phyloP scores from a whole-genome alignment of 306 rosid species.

The Pyrus betulifolia region DNA sequence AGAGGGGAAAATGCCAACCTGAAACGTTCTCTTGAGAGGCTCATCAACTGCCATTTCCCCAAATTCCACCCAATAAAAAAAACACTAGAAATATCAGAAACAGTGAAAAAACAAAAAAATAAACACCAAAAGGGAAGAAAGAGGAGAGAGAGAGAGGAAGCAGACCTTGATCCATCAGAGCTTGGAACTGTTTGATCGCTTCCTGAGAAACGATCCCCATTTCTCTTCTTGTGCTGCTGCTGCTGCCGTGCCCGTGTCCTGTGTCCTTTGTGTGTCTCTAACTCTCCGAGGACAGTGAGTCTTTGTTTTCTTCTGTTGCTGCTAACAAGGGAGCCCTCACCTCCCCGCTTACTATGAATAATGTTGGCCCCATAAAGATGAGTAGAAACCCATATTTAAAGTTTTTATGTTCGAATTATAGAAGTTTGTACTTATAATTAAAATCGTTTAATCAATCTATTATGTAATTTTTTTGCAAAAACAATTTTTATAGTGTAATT shows the following conservation, averaged over 20 bases:
- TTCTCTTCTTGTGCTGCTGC: background rate
- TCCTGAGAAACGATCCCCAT: slow-evolving; percentile 76
- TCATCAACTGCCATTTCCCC: slow-evolving; percentile 53
- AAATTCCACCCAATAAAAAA: background rate
- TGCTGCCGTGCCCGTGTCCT: background rate
- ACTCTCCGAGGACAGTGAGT: background rate
- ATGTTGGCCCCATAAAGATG: too few relatives aligned
- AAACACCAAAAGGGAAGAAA: background rate
- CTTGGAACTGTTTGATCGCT: slow-evolving; percentile 51
- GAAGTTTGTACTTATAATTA: too few relatives aligned
- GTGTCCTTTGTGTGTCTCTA: background rate
- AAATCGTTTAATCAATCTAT: too few relatives aligned
- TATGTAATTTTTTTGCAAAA: too few relatives aligned
- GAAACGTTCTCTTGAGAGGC: slow-evolving; percentile 63
- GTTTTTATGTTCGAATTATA: too few relatives aligned
- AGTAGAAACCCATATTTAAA: too few relatives aligned
- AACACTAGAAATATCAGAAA: background rate
- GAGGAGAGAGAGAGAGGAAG: background rate
- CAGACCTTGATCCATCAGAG: slow-evolving; percentile 73
- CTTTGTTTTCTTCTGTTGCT: background rate
- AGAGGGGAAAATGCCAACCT: slow-evolving; percentile 47
- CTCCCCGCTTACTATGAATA: too few relatives aligned
- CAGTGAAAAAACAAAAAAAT: background rate
- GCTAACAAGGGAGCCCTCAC: background rate
- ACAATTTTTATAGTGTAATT: too few relatives aligned